These are phyloP conservation scores for Solanum rostratum DNA, from an alignment of 257 asterid species.

Conservation along the genomic window DNA sequence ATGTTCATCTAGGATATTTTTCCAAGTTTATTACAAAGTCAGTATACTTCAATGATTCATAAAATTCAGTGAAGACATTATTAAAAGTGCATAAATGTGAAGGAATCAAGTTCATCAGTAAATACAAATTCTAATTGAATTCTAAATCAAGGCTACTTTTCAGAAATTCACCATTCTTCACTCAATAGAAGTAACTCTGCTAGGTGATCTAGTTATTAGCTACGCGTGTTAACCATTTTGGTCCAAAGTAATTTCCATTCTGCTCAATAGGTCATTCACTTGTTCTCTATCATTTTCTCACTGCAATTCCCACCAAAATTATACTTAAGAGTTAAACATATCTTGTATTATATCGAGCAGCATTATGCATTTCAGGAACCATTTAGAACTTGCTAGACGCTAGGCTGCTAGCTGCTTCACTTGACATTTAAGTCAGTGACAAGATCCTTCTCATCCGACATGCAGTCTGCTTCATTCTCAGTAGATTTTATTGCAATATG, in stretches of 20 bases:
- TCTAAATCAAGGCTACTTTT: background rate
- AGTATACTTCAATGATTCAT: background rate
- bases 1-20: background rate
- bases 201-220: background rate
- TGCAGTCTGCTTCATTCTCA: background rate
- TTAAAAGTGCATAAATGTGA: background rate
- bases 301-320: background rate
- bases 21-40: background rate
- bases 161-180: background rate
- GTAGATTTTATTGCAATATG: background rate
- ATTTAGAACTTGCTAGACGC: background rate
- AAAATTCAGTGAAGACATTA: background rate
- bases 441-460: background rate
- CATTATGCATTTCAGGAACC: background rate
- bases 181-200: background rate
- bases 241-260: background rate
- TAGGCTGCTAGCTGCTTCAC: background rate
- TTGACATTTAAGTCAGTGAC: background rate
- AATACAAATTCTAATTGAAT: background rate
- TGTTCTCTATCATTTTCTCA: background rate
- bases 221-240: background rate
- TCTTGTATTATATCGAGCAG: background rate
- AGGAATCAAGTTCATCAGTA: background rate
- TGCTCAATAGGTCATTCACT: background rate
- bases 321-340: background rate